Percentiles rank a stretch among this genome's conserved stretches.
Evolutionary conservation across 108 stramenopile genomes (phyloP).

Genomic region (Pseudonitzschia multiseries): DNA sequence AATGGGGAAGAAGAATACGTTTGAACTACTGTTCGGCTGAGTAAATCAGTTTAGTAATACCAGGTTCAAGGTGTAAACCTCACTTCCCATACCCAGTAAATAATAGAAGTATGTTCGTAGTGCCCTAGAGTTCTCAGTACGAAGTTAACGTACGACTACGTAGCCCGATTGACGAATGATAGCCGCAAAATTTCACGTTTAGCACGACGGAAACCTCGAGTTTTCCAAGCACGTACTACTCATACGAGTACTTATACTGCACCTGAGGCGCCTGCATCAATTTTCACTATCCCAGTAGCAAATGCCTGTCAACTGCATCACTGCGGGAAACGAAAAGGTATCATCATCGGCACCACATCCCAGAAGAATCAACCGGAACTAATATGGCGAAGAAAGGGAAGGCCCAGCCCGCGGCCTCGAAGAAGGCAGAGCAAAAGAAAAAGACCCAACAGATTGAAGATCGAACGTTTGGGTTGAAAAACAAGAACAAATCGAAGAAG

Average conservation of each 20-base stretch:
- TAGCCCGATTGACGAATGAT: not conserved
- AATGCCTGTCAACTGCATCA: not conserved
- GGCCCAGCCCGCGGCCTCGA: conserved; percentile 33
- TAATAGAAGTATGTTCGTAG: too few relatives aligned
- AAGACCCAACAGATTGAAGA: conserved; percentile 82
- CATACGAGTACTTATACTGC: not conserved
- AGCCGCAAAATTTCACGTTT: not conserved
- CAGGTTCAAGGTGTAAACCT: too few relatives aligned
- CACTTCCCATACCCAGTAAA: too few relatives aligned
- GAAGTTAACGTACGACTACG: not conserved
- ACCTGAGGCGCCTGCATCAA: too few relatives aligned
- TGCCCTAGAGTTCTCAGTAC: not conserved
- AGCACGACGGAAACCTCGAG: too few relatives aligned
- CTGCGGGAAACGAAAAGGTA: not conserved
- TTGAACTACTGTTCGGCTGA: too few relatives aligned
- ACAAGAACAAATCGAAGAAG: conserved; percentile 87
- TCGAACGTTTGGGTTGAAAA: conserved; percentile 89
- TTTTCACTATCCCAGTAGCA: not conserved
- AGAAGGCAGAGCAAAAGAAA: conserved; percentile 86
- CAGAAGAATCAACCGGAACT: not conserved
- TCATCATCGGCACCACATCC: not conserved
- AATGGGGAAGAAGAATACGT: too few relatives aligned
- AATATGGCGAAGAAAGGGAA: conserved; percentile 7
- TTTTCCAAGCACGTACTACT: not conserved
- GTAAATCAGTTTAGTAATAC: too few relatives aligned